Percentiles rank a stretch among this genome's conserved stretches.
These are phyloP conservation scores for Phyllosticta citrichinensis DNA, from an alignment of 2,329 filamentous ascomycete genomes.

Conservation along the genomic window DNA sequence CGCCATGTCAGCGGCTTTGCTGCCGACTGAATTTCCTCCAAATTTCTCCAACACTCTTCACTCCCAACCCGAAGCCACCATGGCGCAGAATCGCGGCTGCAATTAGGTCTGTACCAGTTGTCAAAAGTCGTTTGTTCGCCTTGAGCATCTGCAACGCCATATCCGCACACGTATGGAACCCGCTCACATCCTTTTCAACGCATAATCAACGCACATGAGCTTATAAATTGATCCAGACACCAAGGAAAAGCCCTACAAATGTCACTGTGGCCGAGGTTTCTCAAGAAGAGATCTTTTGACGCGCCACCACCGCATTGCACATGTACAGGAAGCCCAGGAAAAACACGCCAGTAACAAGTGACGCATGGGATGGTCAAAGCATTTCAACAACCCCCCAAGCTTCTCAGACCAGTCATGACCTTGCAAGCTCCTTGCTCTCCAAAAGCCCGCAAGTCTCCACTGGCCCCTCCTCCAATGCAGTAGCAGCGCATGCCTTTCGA, in stretches of 20 bases:
- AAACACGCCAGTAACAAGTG: neutral
- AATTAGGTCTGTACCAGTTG: too few relatives aligned
- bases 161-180: constrained; percentile 21
- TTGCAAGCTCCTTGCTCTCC: neutral
- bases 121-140: neutral
- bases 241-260: constrained; percentile 22
- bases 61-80: too few relatives aligned
- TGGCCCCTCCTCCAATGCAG: too few relatives aligned
- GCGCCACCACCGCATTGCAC: constrained; percentile 21
- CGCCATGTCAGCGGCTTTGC: too few relatives aligned
- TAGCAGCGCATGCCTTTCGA: too few relatives aligned
- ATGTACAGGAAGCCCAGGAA: constrained; percentile 13
- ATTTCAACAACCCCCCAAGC: neutral
- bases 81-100: too few relatives aligned
- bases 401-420: neutral
- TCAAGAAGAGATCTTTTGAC: constrained; percentile 23
- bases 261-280: constrained; percentile 20
- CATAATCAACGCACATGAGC: neutral
- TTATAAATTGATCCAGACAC: constrained; percentile 17
- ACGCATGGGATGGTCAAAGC: neutral
- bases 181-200: constrained; percentile 2
- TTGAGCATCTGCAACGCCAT: constrained; percentile 21
- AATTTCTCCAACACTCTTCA: too few relatives aligned
- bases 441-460: too few relatives aligned
- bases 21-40: too few relatives aligned